These are phyloP conservation scores for Eragrostis tef DNA, from an alignment of 202 grass and related monocot genomes.

Conservation along the genomic window DNA sequence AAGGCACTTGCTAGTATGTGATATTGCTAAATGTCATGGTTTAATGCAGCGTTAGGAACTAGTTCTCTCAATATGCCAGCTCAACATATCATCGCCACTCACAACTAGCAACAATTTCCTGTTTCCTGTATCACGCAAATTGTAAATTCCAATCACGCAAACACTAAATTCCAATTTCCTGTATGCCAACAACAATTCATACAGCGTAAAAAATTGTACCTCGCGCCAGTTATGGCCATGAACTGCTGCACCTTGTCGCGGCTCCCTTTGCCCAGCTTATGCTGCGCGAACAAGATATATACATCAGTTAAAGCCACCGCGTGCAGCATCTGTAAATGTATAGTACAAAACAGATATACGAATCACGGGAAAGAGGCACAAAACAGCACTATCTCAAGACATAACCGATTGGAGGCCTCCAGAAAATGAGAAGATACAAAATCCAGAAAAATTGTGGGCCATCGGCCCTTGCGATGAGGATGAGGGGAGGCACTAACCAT, in stretches of 20 bases:
- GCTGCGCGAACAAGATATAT: slow-evolving; percentile 40
- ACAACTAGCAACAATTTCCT: too few species aligned
- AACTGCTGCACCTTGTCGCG: slow-evolving; percentile 96
- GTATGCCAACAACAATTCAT: not conserved
- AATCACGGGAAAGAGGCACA: not conserved
- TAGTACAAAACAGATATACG: not conserved
- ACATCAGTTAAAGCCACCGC: not conserved
- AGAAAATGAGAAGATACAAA: not conserved
- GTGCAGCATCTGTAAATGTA: not conserved
- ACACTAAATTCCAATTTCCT: not conserved
- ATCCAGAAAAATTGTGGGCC: not conserved
- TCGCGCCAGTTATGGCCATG: slow-evolving; percentile 81
- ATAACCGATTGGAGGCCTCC: not conserved
- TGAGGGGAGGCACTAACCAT: slow-evolving; percentile 7
- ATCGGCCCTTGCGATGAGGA: not conserved
- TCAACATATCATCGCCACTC: not conserved
- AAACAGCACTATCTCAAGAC: not conserved
- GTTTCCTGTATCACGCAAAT: too few species aligned
- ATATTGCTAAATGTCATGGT: not conserved
- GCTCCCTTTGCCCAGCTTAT: slow-evolving; percentile 85
- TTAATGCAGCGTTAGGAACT: not conserved
- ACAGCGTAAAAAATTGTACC: slow-evolving; percentile 46
- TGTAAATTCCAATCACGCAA: not conserved
- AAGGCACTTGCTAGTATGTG: not conserved
- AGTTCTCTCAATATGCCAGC: not conserved